phyloP scores from a whole-genome alignment of 352 stramenopile species.

The Phytophthora colocasiae region DNA sequence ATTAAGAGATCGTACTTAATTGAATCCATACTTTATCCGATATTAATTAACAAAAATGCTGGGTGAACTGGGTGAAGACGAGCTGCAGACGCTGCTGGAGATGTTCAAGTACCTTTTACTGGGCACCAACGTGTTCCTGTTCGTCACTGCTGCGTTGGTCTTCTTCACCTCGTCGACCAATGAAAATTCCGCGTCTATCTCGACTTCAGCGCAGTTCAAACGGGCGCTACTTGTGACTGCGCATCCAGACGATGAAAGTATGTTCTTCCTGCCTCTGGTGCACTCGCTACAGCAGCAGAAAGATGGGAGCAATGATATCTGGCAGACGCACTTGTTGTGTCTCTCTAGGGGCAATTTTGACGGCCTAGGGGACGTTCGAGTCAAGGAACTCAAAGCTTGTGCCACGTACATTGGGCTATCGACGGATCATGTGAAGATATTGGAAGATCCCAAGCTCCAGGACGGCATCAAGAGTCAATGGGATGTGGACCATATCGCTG shows the following conservation, averaged over 20 bases:
- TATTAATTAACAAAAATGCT: constrained; percentile 33
- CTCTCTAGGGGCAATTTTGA: constrained; percentile 94
- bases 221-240: constrained; percentile 89
- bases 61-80: constrained; percentile 31
- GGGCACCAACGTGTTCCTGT: constrained; percentile 66
- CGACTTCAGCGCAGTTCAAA: constrained; percentile 31
- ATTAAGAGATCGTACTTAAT: constrained; percentile 27
- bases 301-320: constrained; percentile 29
- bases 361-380: constrained; percentile 83
- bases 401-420: constrained; percentile 64
- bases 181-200: constrained; percentile 4
- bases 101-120: constrained; percentile 69
- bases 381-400: constrained; percentile 81
- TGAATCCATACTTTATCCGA: not conserved
- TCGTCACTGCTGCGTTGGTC: constrained; percentile 49
- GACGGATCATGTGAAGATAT: constrained; percentile 54
- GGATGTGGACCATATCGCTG: constrained; percentile 68
- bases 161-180: constrained; percentile 32
- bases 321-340: constrained; percentile 89
- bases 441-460: constrained; percentile 86
- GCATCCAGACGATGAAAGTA: constrained; percentile 97
- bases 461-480: constrained; percentile 88
- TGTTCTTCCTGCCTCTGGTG: constrained; percentile 96
- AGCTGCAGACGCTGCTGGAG: constrained; percentile 53
- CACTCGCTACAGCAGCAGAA: constrained; percentile 53